Conservation (phyloP, 306 rosid genomes). For the Biancaea sappan region DNA sequence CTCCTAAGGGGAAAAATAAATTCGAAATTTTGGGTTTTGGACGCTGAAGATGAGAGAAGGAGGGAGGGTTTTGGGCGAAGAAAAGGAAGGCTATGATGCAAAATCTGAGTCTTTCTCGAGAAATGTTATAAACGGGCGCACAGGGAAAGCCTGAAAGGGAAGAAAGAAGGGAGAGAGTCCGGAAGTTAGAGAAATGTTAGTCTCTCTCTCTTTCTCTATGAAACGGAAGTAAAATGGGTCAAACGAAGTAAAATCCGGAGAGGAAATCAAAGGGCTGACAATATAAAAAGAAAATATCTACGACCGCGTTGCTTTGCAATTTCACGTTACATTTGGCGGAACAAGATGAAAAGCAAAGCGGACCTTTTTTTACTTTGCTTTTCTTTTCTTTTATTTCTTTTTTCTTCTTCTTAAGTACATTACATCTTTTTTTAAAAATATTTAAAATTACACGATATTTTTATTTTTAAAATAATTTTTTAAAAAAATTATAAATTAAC, state of each 20-base stretch:
- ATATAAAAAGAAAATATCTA: background rate
- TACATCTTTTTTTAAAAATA: too few species aligned
- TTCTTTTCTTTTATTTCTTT: background rate
- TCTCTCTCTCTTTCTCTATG: background rate
- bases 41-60: slow-evolving; percentile 10
- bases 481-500: too few species aligned
- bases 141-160: slow-evolving; percentile 16
- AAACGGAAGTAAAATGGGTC: slow-evolving; percentile 44
- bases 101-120: slow-evolving; percentile 23
- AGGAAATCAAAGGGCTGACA: slow-evolving; percentile 10
- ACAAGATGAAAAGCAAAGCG: background rate
- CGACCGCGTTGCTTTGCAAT: background rate
- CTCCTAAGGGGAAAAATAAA: slow-evolving; percentile 22
- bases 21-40: slow-evolving; percentile 6
- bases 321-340: background rate
- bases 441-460: too few species aligned
- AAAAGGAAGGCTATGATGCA: background rate
- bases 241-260: slow-evolving; percentile 23
- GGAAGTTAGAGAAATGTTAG: slow-evolving; percentile 38
- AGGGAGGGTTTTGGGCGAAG: slow-evolving; percentile 13
- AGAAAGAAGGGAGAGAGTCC: slow-evolving; percentile 17
- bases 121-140: slow-evolving; percentile 49
- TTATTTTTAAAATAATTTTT: too few species aligned
- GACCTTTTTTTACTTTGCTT: background rate
- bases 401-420: too few species aligned